Percentiles rank a stretch among this genome's conserved stretches.
phyloP scores from a whole-genome alignment of 306 rosid genomes.

The Hylodesmum podocarpum region DNA sequence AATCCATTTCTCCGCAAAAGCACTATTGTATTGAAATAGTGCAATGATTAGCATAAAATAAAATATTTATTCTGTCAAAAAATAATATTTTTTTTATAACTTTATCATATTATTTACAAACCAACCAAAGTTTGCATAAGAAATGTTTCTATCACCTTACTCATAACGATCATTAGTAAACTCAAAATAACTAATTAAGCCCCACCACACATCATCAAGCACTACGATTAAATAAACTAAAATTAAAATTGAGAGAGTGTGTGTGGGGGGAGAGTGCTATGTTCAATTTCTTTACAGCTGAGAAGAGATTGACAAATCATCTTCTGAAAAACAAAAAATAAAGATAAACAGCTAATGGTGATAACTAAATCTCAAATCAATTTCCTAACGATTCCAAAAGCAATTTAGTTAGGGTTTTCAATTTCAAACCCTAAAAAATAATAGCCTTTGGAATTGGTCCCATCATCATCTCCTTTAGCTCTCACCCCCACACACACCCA shows the following conservation, averaged over 20 bases:
- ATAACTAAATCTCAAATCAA: slow-evolving; percentile 20
- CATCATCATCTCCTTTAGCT: neutral
- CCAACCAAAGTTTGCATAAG: neutral
- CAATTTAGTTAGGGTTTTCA: slow-evolving; percentile 23
- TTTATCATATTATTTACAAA: neutral
- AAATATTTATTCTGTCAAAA: neutral
- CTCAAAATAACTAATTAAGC: slow-evolving; percentile 1
- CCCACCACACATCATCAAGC: neutral
- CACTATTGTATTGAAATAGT: neutral
- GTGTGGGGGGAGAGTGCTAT: neutral
- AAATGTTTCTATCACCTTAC: neutral
- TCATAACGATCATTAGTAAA: neutral
- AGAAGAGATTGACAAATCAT: neutral
- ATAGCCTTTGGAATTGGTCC: slow-evolving; percentile 2
- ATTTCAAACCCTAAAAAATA: neutral
- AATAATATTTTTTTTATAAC: neutral
- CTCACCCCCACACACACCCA: neutral
- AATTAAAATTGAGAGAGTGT: neutral
- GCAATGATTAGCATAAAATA: neutral
- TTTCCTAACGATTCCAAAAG: neutral
- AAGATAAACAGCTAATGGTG: slow-evolving; percentile 21
- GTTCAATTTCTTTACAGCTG: slow-evolving; percentile 9
- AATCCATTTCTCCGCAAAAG: neutral
- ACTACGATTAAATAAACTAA: neutral
- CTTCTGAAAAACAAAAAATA: neutral